Base-by-base conservation (phyloP, 352 stramenopile genomes). In the Globisporangium radiosum region DNA sequence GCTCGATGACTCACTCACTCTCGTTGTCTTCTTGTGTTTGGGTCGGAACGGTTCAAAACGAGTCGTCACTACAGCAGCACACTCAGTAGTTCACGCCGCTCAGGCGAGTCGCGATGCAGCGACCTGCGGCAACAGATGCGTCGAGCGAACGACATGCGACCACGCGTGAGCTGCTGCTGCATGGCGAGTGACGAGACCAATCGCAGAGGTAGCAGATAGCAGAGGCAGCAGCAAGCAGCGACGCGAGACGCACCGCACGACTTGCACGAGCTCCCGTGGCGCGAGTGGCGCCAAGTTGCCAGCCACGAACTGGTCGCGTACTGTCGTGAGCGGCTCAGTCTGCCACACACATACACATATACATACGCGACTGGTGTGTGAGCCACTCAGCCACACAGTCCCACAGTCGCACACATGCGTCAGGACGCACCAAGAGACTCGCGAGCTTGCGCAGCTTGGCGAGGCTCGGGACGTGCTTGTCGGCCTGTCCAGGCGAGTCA, bases 41-140 rank as follows among this genome's bases (percentile, higher is more conserved):
- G 25, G 25, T 33, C 25, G 25, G 25, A 33, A 3, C 25, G 25
- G 25, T 3, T 33, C 25, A 33, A 33, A 33, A 33, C 25, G 15
- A n/a, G 14, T 7, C 14, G 9, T 62, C 38, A 67, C 19, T 53
- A 55, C 10, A 81, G 54, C 4, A 82, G 51, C 36, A 66, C 57
- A 37, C 66, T 58, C 15, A 88, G 59, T 44, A 89, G 68, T 11
- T 69, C 70, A 38, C 75, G 76, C 38, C 75, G 71, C 52, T 87
- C 81, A 0, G 64, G 59, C 36, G 81, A 87, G 13, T 91, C 81
- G 37, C 75, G 78, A 52, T 85, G 87, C 5, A 88, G 69, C 19
- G 81, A 76, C 39, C 81, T 90, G 50, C 9, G 43, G 13, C 33
- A 43, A 5, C 4, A 42, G 14, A 10, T 36, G 9, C 3, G 45